phyloP scores from a whole-genome alignment of 2,329 filamentous ascomycete species.

The Penicillium sp. region DNA sequence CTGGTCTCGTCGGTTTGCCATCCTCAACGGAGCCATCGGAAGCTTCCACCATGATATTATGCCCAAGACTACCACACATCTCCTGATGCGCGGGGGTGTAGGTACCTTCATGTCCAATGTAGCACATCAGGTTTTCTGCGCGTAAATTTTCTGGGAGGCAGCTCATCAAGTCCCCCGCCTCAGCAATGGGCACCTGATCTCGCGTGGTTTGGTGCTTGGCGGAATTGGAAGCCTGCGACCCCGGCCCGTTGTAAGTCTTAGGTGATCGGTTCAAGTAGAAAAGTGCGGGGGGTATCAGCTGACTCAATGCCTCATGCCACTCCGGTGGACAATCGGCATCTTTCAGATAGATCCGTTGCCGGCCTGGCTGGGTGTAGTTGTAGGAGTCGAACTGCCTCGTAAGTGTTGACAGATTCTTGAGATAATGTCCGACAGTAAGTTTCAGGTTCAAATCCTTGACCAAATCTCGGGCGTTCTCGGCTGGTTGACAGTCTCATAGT shows the following conservation, averaged over 20 bases:
- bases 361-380: slow-evolving; percentile 70
- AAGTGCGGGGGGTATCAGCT: slow-evolving; percentile 70
- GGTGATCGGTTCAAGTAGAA: slow-evolving; percentile 87
- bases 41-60: slow-evolving; percentile 97
- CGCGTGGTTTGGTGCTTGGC: slow-evolving; percentile 40
- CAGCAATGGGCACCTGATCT: slow-evolving; percentile 55
- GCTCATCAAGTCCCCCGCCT: slow-evolving; percentile 90
- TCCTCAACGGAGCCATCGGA: slow-evolving; percentile 60
- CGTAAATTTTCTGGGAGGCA: slow-evolving; percentile 80
- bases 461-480: slow-evolving; percentile 80
- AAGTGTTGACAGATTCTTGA: slow-evolving; percentile 77
- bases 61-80: slow-evolving; percentile 93
- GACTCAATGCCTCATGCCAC: slow-evolving; percentile 75
- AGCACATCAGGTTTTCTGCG: slow-evolving; percentile 96
- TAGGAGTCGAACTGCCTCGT: slow-evolving; percentile 71
- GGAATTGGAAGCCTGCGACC: slow-evolving; percentile 44
- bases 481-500: slow-evolving; percentile 40
- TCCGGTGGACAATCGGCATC: slow-evolving; percentile 90
- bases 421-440: slow-evolving; percentile 83
- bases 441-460: slow-evolving; percentile 65
- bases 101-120: slow-evolving; percentile 94
- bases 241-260: slow-evolving; percentile 51
- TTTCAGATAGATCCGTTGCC: slow-evolving; percentile 88
- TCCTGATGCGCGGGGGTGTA: slow-evolving; percentile 93
- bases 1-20: slow-evolving; percentile 65